These are phyloP conservation scores for Straminergon stramineum DNA, from an alignment of 225 moss, liverwort and hornwort genomes.

Conservation along the genomic window DNA sequence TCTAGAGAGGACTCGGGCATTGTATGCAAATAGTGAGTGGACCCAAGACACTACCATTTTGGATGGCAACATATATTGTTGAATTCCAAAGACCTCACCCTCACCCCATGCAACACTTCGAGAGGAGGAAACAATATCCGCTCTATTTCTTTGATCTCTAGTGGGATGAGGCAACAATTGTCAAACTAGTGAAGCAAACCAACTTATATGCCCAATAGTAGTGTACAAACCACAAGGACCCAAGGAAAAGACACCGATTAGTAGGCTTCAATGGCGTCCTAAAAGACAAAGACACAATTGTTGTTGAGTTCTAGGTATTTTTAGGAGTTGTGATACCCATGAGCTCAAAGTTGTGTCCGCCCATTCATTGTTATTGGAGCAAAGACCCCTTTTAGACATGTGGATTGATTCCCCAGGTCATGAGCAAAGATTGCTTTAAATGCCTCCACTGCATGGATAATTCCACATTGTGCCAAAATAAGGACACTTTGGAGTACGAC, in stretches of 20 bases:
- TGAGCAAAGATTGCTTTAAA: rapidly evolving
- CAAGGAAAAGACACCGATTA: too few species aligned
- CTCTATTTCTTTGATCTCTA: rapidly evolving
- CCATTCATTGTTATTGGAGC: neutral
- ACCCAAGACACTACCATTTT: rapidly evolving
- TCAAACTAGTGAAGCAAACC: rapidly evolving
- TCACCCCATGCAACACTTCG: rapidly evolving
- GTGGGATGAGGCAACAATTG: neutral
- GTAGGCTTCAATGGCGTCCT: neutral
- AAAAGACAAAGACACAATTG: rapidly evolving
- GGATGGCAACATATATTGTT: rapidly evolving
- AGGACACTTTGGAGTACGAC: rapidly evolving
- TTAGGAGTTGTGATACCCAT: neutral
- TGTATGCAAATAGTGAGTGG: neutral
- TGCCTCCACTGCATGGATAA: neutral
- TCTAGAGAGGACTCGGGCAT: rapidly evolving
- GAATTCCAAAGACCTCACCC: neutral
- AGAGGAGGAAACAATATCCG: rapidly evolving
- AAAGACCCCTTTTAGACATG: neutral
- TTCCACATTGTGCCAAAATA: neutral
- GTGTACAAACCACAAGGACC: rapidly evolving
- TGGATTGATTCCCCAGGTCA: neutral
- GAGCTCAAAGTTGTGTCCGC: neutral
- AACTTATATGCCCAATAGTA: rapidly evolving
- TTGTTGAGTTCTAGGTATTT: rapidly evolving